phyloP scores from a whole-genome alignment of 2,329 filamentous ascomycete species.

The Paraphaeosphaeria sporulosa region DNA sequence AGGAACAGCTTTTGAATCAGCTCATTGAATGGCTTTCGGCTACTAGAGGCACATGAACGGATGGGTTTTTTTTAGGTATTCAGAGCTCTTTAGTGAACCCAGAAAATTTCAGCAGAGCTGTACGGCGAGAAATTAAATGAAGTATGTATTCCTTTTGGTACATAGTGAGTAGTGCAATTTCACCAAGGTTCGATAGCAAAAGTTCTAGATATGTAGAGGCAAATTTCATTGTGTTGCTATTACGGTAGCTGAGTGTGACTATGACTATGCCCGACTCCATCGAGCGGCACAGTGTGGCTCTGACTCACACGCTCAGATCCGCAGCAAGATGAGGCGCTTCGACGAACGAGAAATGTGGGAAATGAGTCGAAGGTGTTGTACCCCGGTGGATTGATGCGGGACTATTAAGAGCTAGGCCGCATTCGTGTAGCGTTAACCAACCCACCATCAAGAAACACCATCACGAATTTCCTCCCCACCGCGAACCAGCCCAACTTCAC shows the following conservation, averaged over 20 bases:
- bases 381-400: constrained; percentile 18
- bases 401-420: constrained; percentile 20
- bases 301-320: background rate
- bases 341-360: constrained; percentile 8
- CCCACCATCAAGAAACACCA: constrained; percentile 36
- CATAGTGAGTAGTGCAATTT: too few relatives aligned
- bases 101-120: too few relatives aligned
- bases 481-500: too few relatives aligned
- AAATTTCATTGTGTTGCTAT: background rate
- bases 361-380: constrained; percentile 15
- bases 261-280: background rate
- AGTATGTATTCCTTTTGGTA: too few relatives aligned
- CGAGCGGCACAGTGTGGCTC: background rate
- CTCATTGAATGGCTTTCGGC: too few relatives aligned
- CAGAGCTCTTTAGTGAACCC: too few relatives aligned
- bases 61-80: too few relatives aligned
- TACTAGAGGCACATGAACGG: too few relatives aligned
- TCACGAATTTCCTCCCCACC: too few relatives aligned
- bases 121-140: too few relatives aligned
- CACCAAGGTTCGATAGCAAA: background rate
- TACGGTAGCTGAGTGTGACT: background rate
- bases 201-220: background rate
- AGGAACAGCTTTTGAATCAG: too few relatives aligned
- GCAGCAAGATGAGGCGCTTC: background rate
- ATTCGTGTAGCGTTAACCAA: constrained; percentile 29